A percentile compares a stretch with the other conserved stretches of the same genome.
Conservation (phyloP, 164 flowering plant genomes). For the Kalanchoe fedtschenkoi region DNA sequence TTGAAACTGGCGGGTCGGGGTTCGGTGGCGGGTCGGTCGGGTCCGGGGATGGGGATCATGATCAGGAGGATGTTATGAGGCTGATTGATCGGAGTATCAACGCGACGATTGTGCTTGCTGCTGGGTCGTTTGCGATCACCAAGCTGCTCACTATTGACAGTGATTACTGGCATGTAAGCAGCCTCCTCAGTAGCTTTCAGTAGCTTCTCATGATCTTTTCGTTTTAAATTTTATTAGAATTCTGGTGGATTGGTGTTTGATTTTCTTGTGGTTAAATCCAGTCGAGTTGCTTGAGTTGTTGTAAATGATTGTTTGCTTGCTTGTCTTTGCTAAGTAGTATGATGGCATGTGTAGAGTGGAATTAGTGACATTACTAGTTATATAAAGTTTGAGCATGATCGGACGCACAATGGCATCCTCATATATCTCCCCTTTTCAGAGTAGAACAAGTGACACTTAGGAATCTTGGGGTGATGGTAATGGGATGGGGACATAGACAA, state of each 20-base stretch:
- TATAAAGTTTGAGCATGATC: too few relatives aligned
- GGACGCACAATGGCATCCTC: too few relatives aligned
- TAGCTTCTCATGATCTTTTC: too few relatives aligned
- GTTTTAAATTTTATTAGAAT: too few relatives aligned
- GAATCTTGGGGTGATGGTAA: too few relatives aligned
- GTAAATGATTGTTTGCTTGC: not conserved
- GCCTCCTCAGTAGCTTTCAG: not conserved
- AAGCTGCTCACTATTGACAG: conserved; percentile 57
- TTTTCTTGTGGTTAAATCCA: not conserved
- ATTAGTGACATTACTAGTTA: too few relatives aligned
- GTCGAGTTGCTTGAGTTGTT: not conserved
- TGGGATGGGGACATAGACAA: too few relatives aligned
- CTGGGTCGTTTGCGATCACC: conserved; percentile 53
- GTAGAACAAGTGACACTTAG: too few relatives aligned
- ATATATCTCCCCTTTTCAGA: too few relatives aligned
- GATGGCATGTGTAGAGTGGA: too few relatives aligned
- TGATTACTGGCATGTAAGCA: conserved; percentile 58
- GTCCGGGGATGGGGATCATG: conserved; percentile 11
- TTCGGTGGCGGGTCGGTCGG: conserved; percentile 12
- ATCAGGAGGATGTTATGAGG: conserved; percentile 28
- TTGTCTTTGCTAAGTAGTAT: not conserved
- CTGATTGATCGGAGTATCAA: conserved; percentile 65
- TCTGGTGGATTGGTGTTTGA: not conserved
- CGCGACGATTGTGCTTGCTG: conserved; percentile 75
- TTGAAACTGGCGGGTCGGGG: conserved; percentile 37